Conservation (phyloP, 345 rosid genomes). For the Sonneratia caseolaris region DNA sequence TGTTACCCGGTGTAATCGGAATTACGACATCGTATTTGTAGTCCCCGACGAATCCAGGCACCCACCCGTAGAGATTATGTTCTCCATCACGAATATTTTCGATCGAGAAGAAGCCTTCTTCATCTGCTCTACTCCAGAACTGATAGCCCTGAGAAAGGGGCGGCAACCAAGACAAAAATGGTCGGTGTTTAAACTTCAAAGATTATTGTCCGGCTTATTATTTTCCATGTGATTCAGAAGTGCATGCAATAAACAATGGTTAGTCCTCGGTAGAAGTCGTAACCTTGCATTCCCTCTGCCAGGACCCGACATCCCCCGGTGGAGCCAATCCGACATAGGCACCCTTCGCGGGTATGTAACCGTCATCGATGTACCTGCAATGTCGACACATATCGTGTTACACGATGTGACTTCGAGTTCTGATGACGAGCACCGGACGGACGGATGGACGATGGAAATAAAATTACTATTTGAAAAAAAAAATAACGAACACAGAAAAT, state of each 20-base stretch:
- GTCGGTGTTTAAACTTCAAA: no score
- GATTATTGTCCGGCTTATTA: no score
- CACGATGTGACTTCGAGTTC: background rate
- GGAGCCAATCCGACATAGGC: slow-evolving; percentile 61
- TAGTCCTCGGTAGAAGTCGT: background rate
- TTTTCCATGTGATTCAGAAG: no score
- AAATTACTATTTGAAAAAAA: background rate
- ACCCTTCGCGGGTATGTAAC: slow-evolving; percentile 25
- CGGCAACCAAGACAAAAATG: background rate
- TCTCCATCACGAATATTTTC: slow-evolving; percentile 33
- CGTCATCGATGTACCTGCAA: slow-evolving; percentile 28
- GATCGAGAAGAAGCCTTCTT: slow-evolving; percentile 48
- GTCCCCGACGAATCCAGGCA: slow-evolving; percentile 82
- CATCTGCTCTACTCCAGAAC: slow-evolving; percentile 68
- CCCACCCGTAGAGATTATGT: slow-evolving; percentile 69
- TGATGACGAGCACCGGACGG: no score
- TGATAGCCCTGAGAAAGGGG: slow-evolving; percentile 46
- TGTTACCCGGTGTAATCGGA: slow-evolving; percentile 44
- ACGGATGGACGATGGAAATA: background rate
- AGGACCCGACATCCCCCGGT: slow-evolving; percentile 49
- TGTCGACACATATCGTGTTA: background rate
- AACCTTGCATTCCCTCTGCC: slow-evolving; percentile 69
- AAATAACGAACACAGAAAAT: background rate
- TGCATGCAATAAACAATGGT: no score
- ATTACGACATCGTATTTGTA: slow-evolving; percentile 33